These are phyloP conservation scores for Sarcodon aspratus DNA, from an alignment of 768 basidiomycete species.

Conservation along the genomic window DNA sequence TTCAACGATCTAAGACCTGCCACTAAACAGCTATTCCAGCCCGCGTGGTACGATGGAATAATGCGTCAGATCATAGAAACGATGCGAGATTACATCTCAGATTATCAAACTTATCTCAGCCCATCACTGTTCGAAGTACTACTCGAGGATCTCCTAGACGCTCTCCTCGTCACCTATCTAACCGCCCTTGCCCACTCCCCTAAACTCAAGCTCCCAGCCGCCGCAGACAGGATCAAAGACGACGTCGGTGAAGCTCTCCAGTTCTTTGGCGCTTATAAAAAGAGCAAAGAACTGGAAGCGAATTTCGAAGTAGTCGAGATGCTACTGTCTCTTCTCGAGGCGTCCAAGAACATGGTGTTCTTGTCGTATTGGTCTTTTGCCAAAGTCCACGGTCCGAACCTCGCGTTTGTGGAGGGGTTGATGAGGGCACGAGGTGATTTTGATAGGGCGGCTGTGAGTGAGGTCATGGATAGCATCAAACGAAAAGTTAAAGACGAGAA, in stretches of 20 bases:
- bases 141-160: conserved; percentile 84
- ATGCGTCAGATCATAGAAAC: conserved; percentile 88
- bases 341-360: conserved; percentile 83
- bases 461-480: conserved; percentile 90
- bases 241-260: conserved; percentile 71
- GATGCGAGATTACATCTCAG: conserved; percentile 92
- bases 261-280: conserved; percentile 75
- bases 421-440: conserved; percentile 87
- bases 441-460: conserved; percentile 76
- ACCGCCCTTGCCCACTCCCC: conserved; percentile 74
- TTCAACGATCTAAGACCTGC: conserved; percentile 91
- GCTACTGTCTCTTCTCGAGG: conserved; percentile 70
- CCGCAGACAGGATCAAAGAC: conserved; percentile 70
- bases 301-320: conserved; percentile 83
- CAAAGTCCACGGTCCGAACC: conserved; percentile 85
- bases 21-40: conserved; percentile 73
- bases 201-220: conserved; percentile 80
- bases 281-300: conserved; percentile 65
- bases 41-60: conserved; percentile 83
- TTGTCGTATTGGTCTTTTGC: conserved; percentile 92
- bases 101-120: conserved; percentile 88
- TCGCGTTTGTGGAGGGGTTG: conserved; percentile 82
- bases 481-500: conserved; percentile 89
- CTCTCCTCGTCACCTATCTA: conserved; percentile 84
- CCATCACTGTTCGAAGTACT: conserved; percentile 84